These are phyloP conservation scores for Beauveria brongniartii DNA, from an alignment of 2,329 filamentous ascomycete genomes.

Conservation along the genomic window DNA sequence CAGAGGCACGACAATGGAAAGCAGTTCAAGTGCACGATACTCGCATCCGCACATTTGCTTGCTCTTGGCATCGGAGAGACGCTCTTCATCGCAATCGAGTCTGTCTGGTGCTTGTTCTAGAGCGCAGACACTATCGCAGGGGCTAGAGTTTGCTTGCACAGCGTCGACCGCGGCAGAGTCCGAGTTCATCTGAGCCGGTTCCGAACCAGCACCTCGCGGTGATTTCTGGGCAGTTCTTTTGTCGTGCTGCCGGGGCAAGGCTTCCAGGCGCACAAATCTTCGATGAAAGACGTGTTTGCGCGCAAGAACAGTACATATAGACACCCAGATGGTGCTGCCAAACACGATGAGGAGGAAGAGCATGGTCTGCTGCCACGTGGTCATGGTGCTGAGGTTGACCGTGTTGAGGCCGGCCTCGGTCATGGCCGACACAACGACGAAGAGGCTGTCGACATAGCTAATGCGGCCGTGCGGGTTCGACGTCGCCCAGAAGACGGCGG, in stretches of 20 bases:
- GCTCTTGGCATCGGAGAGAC: constrained; percentile 43
- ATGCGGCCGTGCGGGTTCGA: constrained; percentile 44
- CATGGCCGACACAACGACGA: constrained; percentile 58
- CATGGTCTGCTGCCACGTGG: constrained; percentile 59
- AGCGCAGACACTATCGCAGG: background rate
- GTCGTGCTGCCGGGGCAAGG: background rate
- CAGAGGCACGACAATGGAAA: constrained; percentile 50
- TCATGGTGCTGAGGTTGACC: constrained; percentile 54
- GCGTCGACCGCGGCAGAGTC: too few species aligned
- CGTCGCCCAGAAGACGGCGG: constrained; percentile 53
- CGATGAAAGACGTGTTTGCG: constrained; percentile 55
- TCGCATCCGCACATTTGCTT: constrained; percentile 54
- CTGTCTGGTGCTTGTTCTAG: background rate
- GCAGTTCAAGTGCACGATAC: constrained; percentile 52
- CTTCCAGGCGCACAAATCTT: constrained; percentile 42
- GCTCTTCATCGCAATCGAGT: constrained; percentile 17
- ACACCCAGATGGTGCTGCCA: constrained; percentile 60
- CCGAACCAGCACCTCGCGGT: too few species aligned
- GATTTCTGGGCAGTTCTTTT: too few species aligned
- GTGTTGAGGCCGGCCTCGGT: constrained; percentile 62
- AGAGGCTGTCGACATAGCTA: constrained; percentile 56
- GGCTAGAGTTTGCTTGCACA: background rate
- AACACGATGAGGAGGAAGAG: constrained; percentile 58
- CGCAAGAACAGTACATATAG: constrained; percentile 53
- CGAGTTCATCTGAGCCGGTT: too few species aligned